These are phyloP conservation scores for Deakozyma indianensis DNA, from an alignment of 805 yeast genomes.

Conservation along the genomic window DNA sequence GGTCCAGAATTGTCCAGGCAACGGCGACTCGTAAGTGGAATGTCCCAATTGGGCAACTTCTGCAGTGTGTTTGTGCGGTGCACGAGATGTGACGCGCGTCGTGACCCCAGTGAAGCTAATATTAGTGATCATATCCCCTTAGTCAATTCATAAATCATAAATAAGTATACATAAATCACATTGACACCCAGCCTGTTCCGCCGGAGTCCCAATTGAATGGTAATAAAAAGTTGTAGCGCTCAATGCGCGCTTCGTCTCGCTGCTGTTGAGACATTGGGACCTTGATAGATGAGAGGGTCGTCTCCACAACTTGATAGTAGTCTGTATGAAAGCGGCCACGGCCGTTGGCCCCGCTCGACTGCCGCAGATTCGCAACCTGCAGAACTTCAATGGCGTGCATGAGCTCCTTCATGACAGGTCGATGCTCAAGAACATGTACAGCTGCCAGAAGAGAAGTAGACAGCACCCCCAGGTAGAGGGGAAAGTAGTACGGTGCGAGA, in stretches of 20 bases:
- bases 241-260: not conserved
- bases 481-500: not conserved
- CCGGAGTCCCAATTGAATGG: not conserved
- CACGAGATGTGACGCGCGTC: too few species aligned
- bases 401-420: not conserved
- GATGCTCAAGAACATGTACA: not conserved
- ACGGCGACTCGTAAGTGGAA: too few species aligned
- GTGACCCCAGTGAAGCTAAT: too few species aligned
- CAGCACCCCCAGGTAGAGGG: not conserved
- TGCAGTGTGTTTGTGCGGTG: too few species aligned
- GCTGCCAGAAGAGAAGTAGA: not conserved
- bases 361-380: not conserved
- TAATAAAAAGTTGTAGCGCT: not conserved
- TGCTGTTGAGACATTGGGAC: not conserved
- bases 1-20: too few species aligned
- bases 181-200: not conserved
- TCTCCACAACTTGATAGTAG: not conserved
- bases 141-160: not conserved
- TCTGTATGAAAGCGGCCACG: not conserved
- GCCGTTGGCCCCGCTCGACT: not conserved
- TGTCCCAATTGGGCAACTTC: too few species aligned
- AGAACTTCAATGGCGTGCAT: not conserved
- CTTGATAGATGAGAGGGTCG: not conserved
- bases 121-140: too few species aligned
- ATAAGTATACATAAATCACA: not conserved